A percentile compares a stretch with the other conserved stretches of the same genome.
phyloP scores from a whole-genome alignment of 2,329 filamentous ascomycete species.

The Sporothrix humicola region DNA sequence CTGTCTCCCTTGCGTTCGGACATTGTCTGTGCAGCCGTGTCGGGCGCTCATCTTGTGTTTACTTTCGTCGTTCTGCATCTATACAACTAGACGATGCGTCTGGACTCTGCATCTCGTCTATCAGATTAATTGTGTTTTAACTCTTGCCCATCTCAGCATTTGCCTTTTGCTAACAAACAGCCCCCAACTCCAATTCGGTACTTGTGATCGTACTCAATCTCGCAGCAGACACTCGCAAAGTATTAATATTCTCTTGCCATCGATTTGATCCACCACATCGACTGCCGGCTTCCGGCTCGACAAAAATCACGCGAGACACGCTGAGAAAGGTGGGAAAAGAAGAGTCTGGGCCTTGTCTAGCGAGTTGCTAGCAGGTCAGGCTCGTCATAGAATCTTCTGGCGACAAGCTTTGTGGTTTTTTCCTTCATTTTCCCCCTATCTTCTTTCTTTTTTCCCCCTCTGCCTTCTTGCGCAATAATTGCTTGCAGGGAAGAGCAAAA shows the following conservation, averaged over 20 bases:
- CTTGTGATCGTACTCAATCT: background rate
- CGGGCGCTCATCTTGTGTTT: constrained; percentile 6
- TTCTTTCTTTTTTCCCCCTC: background rate
- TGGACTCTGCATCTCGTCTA: background rate
- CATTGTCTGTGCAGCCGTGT: constrained; percentile 22
- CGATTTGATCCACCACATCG: constrained; percentile 4
- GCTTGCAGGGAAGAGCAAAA: background rate
- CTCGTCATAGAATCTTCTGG: constrained; percentile 16
- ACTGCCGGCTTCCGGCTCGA: constrained; percentile 16
- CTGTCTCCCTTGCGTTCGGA: constrained; percentile 25
- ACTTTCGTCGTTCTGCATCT: constrained; percentile 4
- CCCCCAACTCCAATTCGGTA: background rate
- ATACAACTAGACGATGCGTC: background rate
- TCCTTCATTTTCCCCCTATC: background rate
- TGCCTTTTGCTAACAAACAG: background rate
- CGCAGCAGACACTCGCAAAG: background rate
- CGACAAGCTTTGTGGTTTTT: background rate
- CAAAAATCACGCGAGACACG: background rate
- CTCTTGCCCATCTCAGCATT: background rate
- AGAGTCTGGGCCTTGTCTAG: background rate
- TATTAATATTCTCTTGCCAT: background rate
- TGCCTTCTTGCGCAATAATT: background rate
- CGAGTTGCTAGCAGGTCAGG: background rate
- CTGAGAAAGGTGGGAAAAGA: background rate
- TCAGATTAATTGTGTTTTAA: no score